These are phyloP conservation scores for Colletotrichum sp. DNA, from an alignment of 2,329 filamentous ascomycete genomes.

Conservation along the genomic window DNA sequence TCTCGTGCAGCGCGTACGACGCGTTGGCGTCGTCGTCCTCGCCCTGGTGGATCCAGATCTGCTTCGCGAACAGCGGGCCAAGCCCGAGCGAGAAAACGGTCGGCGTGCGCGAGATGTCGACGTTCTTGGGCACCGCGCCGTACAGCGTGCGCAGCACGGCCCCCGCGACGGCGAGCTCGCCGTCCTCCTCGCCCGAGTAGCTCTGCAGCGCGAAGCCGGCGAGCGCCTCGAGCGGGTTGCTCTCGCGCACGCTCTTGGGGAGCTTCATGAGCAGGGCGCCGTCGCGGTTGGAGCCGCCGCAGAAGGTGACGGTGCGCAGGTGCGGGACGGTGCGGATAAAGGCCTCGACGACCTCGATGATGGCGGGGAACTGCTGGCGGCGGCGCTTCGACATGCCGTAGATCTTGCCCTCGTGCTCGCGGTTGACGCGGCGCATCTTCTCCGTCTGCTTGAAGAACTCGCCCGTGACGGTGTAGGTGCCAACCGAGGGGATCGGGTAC, in stretches of 20 bases:
- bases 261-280: slow-evolving; percentile 80
- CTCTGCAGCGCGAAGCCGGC: slow-evolving; percentile 12
- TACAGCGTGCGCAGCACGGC: slow-evolving; percentile 41
- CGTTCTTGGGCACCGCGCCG: slow-evolving; percentile 45
- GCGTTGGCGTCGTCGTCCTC: slow-evolving; percentile 60
- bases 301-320: slow-evolving; percentile 80
- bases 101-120: slow-evolving; percentile 38
- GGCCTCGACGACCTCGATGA: slow-evolving; percentile 79
- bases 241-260: slow-evolving; percentile 59
- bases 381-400: slow-evolving; percentile 83
- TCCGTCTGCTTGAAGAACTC: slow-evolving; percentile 62
- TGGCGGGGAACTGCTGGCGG: slow-evolving; percentile 82
- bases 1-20: slow-evolving; percentile 73
- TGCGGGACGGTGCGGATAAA: slow-evolving; percentile 72
- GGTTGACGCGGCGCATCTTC: slow-evolving; percentile 57
- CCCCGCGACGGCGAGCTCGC: slow-evolving; percentile 35
- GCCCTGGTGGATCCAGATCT: slow-evolving; percentile 58
- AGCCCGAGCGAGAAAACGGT: slow-evolving; percentile 49
- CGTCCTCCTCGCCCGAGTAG: not conserved
- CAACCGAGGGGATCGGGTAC: slow-evolving; percentile 85
- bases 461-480: slow-evolving; percentile 73
- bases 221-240: slow-evolving; percentile 64
- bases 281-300: slow-evolving; percentile 86
- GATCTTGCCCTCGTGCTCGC: slow-evolving; percentile 57
- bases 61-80: slow-evolving; percentile 48